Evolutionary conservation across 129 eudicot genomes (phyloP), one percentile per base, ranked within the genome.

Genomic region (Lonicera japonica): DNA sequence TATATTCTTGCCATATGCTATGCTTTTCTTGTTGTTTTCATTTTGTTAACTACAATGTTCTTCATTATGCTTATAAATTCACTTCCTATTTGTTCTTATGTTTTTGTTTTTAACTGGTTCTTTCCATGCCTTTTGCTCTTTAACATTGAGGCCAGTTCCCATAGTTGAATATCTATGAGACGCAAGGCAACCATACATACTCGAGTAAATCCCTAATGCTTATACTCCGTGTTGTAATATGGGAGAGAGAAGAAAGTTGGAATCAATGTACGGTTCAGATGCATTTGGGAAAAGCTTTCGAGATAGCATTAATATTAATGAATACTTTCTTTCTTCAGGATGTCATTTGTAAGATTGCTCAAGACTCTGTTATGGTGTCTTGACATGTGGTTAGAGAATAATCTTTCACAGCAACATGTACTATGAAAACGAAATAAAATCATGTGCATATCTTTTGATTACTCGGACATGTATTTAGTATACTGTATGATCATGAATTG

Each of bases 291-390:
- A n/a, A n/a, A n/a, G n/a, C n/a, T n/a, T n/a, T n/a, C n/a, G n/a
- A n/a, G n/a, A n/a, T 29, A 29, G 36, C 36, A 29, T 29, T 29
- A 29, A 2, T 29, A 2, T 11, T 43, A 1, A 43, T 1, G 50
- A 21, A 22, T 45, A 62, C 34, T 43, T 45, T 23, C 55, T 22
- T 62, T 25, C 36, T 62, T 36, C 38, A 20, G 29, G 17, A 21
- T 45, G 38, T 21, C 66, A 62, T 46, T 62, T 62, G 21, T 22
- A 50, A 19, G 53, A 41, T 39, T 61, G 54, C 29, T 20, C 7
- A 16, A 62, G 40, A 25, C n/a, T 43, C 53, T 62, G n/a, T 21
- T 55, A 12, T 46, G 54, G 46, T 25, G 21, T 61, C 7, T n/a
- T 5, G 23, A 41, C n/a, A 47, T 3, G 10, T 19, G 29, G 43